Percentiles rank a stretch among this genome's conserved stretches.
These are phyloP conservation scores for Picea glauca DNA, from an alignment of 75 land plant species.

Conservation along the genomic window DNA sequence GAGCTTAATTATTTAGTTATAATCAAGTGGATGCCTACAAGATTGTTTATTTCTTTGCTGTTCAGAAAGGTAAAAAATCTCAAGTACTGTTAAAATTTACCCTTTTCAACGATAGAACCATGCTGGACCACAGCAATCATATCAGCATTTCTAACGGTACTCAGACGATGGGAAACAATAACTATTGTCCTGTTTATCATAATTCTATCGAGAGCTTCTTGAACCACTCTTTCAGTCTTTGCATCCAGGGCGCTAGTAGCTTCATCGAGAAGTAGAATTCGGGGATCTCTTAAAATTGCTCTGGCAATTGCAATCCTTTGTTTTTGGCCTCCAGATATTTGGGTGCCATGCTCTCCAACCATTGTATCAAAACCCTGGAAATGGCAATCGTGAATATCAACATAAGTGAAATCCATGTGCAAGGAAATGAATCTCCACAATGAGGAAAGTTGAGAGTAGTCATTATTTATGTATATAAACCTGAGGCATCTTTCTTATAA, in stretches of 20 bases:
- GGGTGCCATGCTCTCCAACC: slow-evolving; percentile 78
- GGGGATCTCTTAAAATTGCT: slow-evolving; percentile 73
- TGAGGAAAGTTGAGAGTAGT: not conserved
- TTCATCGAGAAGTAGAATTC: slow-evolving; percentile 76
- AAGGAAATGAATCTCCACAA: not conserved
- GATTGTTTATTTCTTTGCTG: too few species aligned
- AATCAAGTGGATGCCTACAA: too few species aligned
- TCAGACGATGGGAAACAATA: slow-evolving; percentile 75
- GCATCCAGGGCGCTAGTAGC: slow-evolving; percentile 84
- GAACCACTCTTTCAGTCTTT: slow-evolving; percentile 65
- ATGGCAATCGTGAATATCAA: not conserved
- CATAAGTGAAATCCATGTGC: not conserved
- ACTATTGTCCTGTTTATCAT: slow-evolving; percentile 66
- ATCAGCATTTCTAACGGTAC: slow-evolving; percentile 66
- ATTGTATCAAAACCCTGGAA: slow-evolving; percentile 72
- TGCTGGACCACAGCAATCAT: slow-evolving; percentile 59
- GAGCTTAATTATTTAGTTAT: too few species aligned
- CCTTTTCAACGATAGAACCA: slow-evolving; percentile 58
- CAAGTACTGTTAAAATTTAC: not conserved
- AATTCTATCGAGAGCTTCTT: slow-evolving; percentile 60
- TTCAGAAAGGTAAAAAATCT: too few species aligned
- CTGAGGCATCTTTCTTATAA: slow-evolving; percentile 87
- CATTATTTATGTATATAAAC: slow-evolving; percentile 17
- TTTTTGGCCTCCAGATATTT: slow-evolving; percentile 82
- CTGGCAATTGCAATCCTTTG: slow-evolving; percentile 83